These are phyloP conservation scores for Botrytis hyacinthi DNA, from an alignment of 2,329 filamentous ascomycete species.

Conservation along the genomic window DNA sequence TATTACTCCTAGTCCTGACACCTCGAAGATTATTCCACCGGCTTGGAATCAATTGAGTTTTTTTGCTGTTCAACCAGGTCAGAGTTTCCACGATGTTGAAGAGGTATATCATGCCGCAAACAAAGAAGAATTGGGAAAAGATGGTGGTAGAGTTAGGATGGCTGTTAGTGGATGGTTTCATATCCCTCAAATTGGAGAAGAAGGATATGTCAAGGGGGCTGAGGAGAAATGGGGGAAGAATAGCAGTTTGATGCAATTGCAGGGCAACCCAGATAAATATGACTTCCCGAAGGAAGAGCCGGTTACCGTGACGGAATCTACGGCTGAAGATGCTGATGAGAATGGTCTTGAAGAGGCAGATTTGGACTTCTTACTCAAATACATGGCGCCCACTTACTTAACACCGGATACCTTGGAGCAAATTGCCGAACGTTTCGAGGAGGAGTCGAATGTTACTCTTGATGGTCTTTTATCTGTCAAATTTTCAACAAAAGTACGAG, in stretches of 20 bases:
- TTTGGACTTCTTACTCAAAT: constrained; percentile 85
- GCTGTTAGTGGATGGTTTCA: constrained; percentile 99
- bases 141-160: constrained; percentile 84
- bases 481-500: constrained; percentile 69
- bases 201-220: constrained; percentile 82
- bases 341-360: constrained; percentile 72
- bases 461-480: constrained; percentile 74
- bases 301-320: constrained; percentile 44
- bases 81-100: constrained; percentile 98
- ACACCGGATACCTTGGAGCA: constrained; percentile 88
- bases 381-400: constrained; percentile 85
- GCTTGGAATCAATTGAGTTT: constrained; percentile 98
- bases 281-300: constrained; percentile 71
- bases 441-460: constrained; percentile 81
- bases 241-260: constrained; percentile 88
- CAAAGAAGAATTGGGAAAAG: constrained; percentile 59
- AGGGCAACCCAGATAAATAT: constrained; percentile 86
- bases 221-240: constrained; percentile 86
- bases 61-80: constrained; percentile 96
- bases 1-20: constrained; percentile 76
- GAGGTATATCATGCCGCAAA: constrained; percentile 79
- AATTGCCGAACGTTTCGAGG: constrained; percentile 74
- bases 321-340: constrained; percentile 41
- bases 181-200: constrained; percentile 91
- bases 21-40: constrained; percentile 80